Base-by-base conservation (phyloP, 192 early-diverging fungal genomes). In the Endogone sp. region DNA sequence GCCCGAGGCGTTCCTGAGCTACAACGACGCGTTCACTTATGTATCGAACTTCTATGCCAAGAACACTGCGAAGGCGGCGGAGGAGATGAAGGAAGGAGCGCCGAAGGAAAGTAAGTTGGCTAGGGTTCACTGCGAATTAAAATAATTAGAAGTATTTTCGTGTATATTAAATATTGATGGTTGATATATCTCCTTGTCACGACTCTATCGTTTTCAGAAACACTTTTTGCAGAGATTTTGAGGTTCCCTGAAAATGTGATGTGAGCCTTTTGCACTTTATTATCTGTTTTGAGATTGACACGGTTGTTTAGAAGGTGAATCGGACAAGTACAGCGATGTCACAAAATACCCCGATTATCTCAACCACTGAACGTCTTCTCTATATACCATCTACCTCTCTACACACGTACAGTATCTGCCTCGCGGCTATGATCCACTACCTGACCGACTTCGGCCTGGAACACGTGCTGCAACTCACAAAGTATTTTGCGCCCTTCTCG, bases 371-470 rank as follows among this genome's bases (percentile, higher is more conserved):
- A n/a, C n/a, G n/a, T n/a, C n/a, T n/a, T n/a, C n/a, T n/a, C n/a
- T n/a, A n/a, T n/a, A n/a, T n/a, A n/a, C n/a, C n/a, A n/a, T n/a
- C n/a, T n/a, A n/a, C n/a, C 24, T 29, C n/a, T 2, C 54, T 67
- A 49, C 49, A 4, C 2, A 3, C n/a, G 29, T 3, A 9, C 64
- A 75, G 74, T 16, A 63, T 79, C 49, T 63, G 62, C 2, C 77
- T 91, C 25, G 78, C 86, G 3, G 80, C 82, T 13, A 80, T 90
- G 29, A 65, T 88, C n/a, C 70, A 58, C 0, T 89, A 94, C 71
- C 80, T 94, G 22, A 56, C 64, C 0, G 82, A 86, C 9, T 92
- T 94, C 81, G 77, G 73, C 2, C 82, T 93, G 22, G 77, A 83
- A 28, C 72, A 82, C 16, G 81, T 85, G 0, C 78, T 92, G 24